Evolutionary conservation across 2,329 filamentous ascomycete species (phyloP).

Genomic region (Aspergillus amoenus): DNA sequence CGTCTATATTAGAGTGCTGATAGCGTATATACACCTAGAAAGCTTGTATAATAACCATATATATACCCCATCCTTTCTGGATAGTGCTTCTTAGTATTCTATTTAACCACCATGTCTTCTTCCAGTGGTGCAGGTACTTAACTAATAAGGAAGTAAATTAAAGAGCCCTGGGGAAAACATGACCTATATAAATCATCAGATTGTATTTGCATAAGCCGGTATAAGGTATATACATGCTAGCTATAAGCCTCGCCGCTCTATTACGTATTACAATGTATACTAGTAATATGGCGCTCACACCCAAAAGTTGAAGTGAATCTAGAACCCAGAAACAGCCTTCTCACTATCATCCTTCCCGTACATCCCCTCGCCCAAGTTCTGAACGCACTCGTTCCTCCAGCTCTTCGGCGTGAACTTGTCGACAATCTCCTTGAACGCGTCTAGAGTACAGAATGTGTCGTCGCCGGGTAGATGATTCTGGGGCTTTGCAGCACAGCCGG

Average conservation of each 20-base stretch:
- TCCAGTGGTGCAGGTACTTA: not conserved
- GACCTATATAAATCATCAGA: not conserved
- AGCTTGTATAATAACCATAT: not conserved
- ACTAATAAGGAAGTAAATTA: too few relatives aligned
- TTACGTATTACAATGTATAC: not conserved
- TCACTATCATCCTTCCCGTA: slow-evolving; percentile 47
- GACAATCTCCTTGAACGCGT: slow-evolving; percentile 88
- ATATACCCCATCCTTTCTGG: not conserved
- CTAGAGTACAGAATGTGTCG: slow-evolving; percentile 84
- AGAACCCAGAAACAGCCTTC: slow-evolving; percentile 40
- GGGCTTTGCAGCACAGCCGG: slow-evolving; percentile 67
- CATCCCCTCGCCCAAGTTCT: slow-evolving; percentile 56
- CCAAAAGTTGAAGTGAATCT: slow-evolving; percentile 9
- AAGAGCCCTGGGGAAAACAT: too few relatives aligned
- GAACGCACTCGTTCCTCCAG: slow-evolving; percentile 67
- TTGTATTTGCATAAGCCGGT: not conserved
- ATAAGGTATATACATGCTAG: not conserved
- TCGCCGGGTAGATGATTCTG: slow-evolving; percentile 87
- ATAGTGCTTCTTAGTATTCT: not conserved
- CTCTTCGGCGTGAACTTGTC: slow-evolving; percentile 83
- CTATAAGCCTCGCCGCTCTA: not conserved
- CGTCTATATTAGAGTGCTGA: not conserved
- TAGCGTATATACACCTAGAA: not conserved
- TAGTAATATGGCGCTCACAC: not conserved
- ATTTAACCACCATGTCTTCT: not conserved